These are phyloP conservation scores for Neurospora sp. DNA, from an alignment of 495 filamentous ascomycete species.

Conservation along the genomic window DNA sequence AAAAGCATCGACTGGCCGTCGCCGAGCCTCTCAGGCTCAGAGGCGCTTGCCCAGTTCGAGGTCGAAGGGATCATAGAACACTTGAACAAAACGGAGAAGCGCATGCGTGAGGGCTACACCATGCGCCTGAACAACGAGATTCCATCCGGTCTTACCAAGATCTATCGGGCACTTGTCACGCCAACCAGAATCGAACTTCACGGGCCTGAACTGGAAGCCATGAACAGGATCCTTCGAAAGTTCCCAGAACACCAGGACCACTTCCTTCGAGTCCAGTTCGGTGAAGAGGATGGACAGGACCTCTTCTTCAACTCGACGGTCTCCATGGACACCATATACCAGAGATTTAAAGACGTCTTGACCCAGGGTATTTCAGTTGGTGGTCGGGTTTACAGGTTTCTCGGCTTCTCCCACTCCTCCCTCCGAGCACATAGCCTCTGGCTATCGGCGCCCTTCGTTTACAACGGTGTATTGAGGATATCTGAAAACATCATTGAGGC, in stretches of 20 bases:
- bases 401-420: slow-evolving; percentile 77
- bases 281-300: slow-evolving; percentile 60
- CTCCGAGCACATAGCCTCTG: slow-evolving; percentile 57
- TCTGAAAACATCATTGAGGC: slow-evolving; percentile 43
- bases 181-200: slow-evolving; percentile 57
- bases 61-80: slow-evolving; percentile 30
- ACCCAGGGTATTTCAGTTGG: slow-evolving; percentile 48
- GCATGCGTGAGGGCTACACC: slow-evolving; percentile 18
- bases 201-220: slow-evolving; percentile 59
- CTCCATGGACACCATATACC: slow-evolving; percentile 43
- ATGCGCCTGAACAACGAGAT: slow-evolving; percentile 15
- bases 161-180: slow-evolving; percentile 56
- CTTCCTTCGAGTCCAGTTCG: slow-evolving; percentile 57
- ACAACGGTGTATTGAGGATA: slow-evolving; percentile 27
- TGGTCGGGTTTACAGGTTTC: slow-evolving; percentile 53
- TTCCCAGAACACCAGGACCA: slow-evolving; percentile 52
- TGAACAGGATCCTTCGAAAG: slow-evolving; percentile 65
- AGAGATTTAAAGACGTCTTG: slow-evolving; percentile 51
- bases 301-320: slow-evolving; percentile 46
- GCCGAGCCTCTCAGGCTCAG: slow-evolving; percentile 19
- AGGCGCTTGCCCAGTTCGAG: slow-evolving; percentile 33
- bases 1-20: slow-evolving; percentile 38
- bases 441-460: slow-evolving; percentile 62
- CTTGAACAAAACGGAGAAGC: slow-evolving; percentile 32
- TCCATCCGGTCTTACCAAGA: slow-evolving; percentile 21